Evolutionary conservation across 768 basidiomycete species (phyloP).

Genomic region (Russula foetens): DNA sequence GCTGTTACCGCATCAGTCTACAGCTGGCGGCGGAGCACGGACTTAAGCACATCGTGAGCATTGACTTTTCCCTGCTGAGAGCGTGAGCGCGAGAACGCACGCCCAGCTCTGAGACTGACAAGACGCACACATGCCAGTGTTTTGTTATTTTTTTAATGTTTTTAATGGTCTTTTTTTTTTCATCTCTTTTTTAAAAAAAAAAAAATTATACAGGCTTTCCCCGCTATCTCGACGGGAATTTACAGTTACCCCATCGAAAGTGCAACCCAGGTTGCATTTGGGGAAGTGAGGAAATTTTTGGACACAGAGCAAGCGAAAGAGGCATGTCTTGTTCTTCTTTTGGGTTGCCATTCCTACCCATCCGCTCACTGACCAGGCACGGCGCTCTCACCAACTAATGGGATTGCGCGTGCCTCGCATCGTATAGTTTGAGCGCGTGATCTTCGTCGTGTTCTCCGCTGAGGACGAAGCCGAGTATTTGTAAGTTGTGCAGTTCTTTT

Average conservation of each 20-base stretch:
- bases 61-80: background rate
- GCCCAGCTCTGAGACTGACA: no score
- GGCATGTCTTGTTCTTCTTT: conserved; percentile 19
- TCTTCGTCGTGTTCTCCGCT: conserved; percentile 69
- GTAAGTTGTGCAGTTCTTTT: conserved; percentile 33
- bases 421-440: conserved; percentile 49
- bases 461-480: conserved; percentile 56
- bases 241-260: conserved; percentile 71
- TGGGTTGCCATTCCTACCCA: background rate
- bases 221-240: conserved; percentile 70
- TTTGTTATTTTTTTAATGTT: no score
- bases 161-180: background rate
- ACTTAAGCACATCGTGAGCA: conserved; percentile 55
- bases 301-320: conserved; percentile 43
- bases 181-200: no score
- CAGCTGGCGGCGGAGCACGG: conserved; percentile 50
- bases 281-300: conserved; percentile 46
- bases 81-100: background rate
- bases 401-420: background rate
- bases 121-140: no score
- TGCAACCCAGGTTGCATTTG: conserved; percentile 65
- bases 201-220: conserved; percentile 51
- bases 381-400: background rate
- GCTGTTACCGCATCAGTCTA: conserved; percentile 62
- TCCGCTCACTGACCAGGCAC: background rate